Base-by-base conservation (phyloP, 2,329 filamentous ascomycete genomes). In the Trichoderma polysporum region DNA sequence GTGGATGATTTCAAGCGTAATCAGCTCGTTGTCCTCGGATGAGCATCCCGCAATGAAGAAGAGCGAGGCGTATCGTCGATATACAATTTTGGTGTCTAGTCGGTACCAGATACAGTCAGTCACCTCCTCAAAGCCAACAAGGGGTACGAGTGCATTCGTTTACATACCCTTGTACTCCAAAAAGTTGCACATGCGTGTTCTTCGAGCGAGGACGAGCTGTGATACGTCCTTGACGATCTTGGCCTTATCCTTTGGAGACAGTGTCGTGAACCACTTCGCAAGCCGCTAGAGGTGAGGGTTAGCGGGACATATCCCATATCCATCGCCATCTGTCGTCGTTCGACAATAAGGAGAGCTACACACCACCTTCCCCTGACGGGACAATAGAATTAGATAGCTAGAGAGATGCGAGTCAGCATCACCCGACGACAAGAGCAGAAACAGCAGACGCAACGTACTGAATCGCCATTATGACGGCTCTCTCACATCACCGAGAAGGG, bases 151-250 rank as follows among this genome's bases (percentile, higher is more conserved):
- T n/a, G 2, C 15, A 25, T 29, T 12, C 7, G 57, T 58, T 60
- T 39, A 70, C 78, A 57, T 73, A 96, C 94, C 94, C 89, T 99
- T 99, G 82, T 99, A 99, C 79, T 99, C 95, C 69, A 99, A 88
- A 81, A 99, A 99, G 82, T 99, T 99, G 88, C 95, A 99, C 95
- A 99, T 99, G 79, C 95, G 93, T 68, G 95, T 98, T 76, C 95
- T 89, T 73, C 95, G 89, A 70, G 95, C 95, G 72, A 99, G 90
- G 73, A 99, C 95, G 58, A 98, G 91, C 82, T 98, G 95, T 69
- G 95, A 93, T 75, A 99, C 95, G 85, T 99, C 95, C 82, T 99
- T 99, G 86, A 99, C 94, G 78, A 99, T 98, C 86, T 99, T 99
- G 81, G 94, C 95, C 84, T 99, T 99, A 78, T 99, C 95, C 82